Conservation (phyloP, 78 protist genomes). For the Bigelowiella natans region DNA sequence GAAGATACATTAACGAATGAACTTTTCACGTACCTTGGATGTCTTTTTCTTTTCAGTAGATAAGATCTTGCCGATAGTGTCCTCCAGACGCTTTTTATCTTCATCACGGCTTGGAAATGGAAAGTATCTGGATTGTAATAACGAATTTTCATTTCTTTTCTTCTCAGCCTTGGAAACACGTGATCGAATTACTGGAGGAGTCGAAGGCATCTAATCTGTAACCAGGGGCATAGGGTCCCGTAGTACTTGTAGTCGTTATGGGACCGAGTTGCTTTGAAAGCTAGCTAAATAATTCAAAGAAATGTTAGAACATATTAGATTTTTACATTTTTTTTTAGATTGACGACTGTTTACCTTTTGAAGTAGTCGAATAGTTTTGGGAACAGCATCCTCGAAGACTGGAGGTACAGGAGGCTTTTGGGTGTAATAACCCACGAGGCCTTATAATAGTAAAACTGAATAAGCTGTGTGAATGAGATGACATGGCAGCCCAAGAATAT, state of each 20-base stretch:
- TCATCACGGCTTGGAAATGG: not conserved
- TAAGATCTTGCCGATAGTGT: not conserved
- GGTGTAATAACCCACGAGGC: not conserved
- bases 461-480: too few relatives aligned
- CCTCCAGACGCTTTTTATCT: not conserved
- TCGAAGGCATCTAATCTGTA: conserved; percentile 81
- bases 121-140: not conserved
- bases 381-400: not conserved
- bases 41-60: not conserved
- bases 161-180: not conserved
- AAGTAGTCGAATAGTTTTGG: not conserved
- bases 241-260: conserved; percentile 77
- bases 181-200: conserved; percentile 50
- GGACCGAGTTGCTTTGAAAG: too few relatives aligned
- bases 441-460: too few relatives aligned
- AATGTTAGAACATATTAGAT: too few relatives aligned
- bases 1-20: too few relatives aligned
- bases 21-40: too few relatives aligned
- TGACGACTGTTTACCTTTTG: not conserved
- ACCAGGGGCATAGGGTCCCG: conserved; percentile 81
- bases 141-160: too few relatives aligned
- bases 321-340: too few relatives aligned
- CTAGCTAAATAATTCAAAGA: too few relatives aligned
- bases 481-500: too few relatives aligned
- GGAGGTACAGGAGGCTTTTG: not conserved